Conservation (phyloP, 2,329 filamentous ascomycete genomes). For the Parastagonospora avenae region DNA sequence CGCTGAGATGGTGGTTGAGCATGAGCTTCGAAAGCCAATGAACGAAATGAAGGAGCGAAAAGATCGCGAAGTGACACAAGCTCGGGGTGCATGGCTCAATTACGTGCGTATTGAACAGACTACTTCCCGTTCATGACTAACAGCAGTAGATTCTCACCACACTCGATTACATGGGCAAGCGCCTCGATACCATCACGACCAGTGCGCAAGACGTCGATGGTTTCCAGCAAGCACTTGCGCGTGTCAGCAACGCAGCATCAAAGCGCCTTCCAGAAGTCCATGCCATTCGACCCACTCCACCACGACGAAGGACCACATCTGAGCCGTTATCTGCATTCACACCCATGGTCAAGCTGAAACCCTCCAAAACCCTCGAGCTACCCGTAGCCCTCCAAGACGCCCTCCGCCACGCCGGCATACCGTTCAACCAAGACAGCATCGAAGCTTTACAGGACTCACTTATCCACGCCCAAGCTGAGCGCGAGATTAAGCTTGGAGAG, state of each 20-base stretch:
- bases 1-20: slow-evolving; percentile 72
- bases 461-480: slow-evolving; percentile 34
- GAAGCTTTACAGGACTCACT: slow-evolving; percentile 36
- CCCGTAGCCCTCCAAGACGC: slow-evolving; percentile 42
- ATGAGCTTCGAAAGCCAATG: slow-evolving; percentile 69
- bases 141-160: slow-evolving; percentile 41
- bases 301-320: slow-evolving; percentile 29
- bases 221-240: slow-evolving; percentile 39
- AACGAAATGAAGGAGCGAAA: slow-evolving; percentile 48
- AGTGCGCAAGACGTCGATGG: slow-evolving; percentile 33
- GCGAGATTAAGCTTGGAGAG: slow-evolving; percentile 39
- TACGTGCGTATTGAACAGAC: slow-evolving; percentile 41
- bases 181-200: slow-evolving; percentile 34
- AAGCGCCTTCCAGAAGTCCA: slow-evolving; percentile 30
- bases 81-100: slow-evolving; percentile 49
- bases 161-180: slow-evolving; percentile 49
- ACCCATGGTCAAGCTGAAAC: slow-evolving; percentile 36
- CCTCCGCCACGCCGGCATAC: slow-evolving; percentile 39
- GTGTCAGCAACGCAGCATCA: slow-evolving; percentile 30
- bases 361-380: slow-evolving; percentile 31
- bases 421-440: slow-evolving; percentile 35
- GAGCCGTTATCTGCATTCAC: slow-evolving; percentile 31
- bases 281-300: slow-evolving; percentile 16
- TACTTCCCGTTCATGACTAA: slow-evolving; percentile 7
- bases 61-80: slow-evolving; percentile 40